Percentiles rank a stretch among this genome's conserved stretches.
phyloP scores from a whole-genome alignment of 108 stramenopile species.

The Skeletonema potamos region DNA sequence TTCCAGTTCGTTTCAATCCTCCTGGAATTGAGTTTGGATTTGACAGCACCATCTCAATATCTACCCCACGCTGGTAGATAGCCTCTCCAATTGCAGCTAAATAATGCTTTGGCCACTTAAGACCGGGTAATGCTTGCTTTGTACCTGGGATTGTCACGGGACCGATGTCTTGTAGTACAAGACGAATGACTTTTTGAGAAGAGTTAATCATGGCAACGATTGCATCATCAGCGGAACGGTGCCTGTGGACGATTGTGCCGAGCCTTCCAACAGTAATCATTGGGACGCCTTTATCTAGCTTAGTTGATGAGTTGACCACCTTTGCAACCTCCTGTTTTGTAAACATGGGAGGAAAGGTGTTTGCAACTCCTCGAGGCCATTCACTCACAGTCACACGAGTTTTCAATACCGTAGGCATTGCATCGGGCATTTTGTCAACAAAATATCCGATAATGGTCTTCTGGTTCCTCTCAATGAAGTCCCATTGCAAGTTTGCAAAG shows the following conservation, averaged over 20 bases:
- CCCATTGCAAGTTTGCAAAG: constrained; percentile 64
- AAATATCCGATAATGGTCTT: constrained; percentile 45
- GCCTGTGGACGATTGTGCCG: constrained; percentile 21
- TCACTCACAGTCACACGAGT: constrained; percentile 51
- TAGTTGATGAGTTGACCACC: background rate
- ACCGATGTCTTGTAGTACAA: constrained; percentile 52
- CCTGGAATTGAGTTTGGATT: constrained; percentile 49
- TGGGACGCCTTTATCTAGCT: constrained; percentile 15
- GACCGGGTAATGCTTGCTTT: constrained; percentile 35
- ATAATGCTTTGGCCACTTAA: constrained; percentile 44
- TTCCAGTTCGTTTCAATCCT: constrained; percentile 48
- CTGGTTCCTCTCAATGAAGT: constrained; percentile 55
- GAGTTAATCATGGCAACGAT: constrained; percentile 51
- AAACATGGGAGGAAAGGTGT: constrained; percentile 35
- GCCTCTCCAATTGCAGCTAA: constrained; percentile 33
- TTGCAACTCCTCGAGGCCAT: constrained; percentile 25
- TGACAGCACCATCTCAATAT: constrained; percentile 43
- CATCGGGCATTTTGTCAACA: constrained; percentile 55
- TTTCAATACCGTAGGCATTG: constrained; percentile 33
- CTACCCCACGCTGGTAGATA: constrained; percentile 42
- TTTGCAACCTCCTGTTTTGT: constrained; percentile 10
- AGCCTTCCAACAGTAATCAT: constrained; percentile 48
- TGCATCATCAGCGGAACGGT: constrained; percentile 47
- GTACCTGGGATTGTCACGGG: constrained; percentile 47
- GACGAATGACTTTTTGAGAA: constrained; percentile 40